These are phyloP conservation scores for Tricholoma flavovirens DNA, from an alignment of 768 basidiomycete genomes.

Conservation along the genomic window DNA sequence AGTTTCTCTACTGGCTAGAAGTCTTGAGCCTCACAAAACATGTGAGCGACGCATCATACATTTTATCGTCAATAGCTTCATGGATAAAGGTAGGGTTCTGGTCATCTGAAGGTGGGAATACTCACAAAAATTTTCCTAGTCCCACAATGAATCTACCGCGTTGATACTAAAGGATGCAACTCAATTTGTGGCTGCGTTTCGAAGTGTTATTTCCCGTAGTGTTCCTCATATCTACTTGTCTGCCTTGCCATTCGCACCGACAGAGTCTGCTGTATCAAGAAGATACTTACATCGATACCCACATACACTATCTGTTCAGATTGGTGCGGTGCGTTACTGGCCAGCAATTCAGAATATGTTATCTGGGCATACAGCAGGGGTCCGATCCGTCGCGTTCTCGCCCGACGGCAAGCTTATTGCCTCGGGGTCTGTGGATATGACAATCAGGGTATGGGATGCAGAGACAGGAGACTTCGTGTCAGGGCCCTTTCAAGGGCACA, in stretches of 20 bases:
- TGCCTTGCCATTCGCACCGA: not conserved
- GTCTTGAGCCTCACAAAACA: conserved; percentile 8
- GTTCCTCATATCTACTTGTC: conserved; percentile 1
- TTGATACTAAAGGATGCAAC: not conserved
- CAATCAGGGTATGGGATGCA: not conserved
- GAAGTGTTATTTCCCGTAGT: not conserved
- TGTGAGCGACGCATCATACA: not conserved
- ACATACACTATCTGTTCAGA: not conserved
- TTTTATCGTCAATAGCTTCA: not conserved
- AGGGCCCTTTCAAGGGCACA: not conserved
- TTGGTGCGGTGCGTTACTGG: not conserved
- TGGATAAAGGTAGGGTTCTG: not conserved
- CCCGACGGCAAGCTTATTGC: not conserved
- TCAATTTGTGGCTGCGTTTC: not conserved
- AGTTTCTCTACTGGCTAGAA: conserved; percentile 16
- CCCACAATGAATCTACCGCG: not conserved
- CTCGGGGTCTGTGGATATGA: not conserved
- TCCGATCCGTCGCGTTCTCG: not conserved
- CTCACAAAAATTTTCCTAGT: not conserved
- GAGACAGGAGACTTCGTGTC: not conserved
- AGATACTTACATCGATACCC: not conserved
- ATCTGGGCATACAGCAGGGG: not conserved
- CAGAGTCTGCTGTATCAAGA: not conserved
- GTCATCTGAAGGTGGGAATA: too few species aligned
- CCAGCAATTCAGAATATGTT: not conserved